These are phyloP conservation scores for Mycena olivaceomarginata DNA, from an alignment of 768 basidiomycete genomes.

Conservation along the genomic window DNA sequence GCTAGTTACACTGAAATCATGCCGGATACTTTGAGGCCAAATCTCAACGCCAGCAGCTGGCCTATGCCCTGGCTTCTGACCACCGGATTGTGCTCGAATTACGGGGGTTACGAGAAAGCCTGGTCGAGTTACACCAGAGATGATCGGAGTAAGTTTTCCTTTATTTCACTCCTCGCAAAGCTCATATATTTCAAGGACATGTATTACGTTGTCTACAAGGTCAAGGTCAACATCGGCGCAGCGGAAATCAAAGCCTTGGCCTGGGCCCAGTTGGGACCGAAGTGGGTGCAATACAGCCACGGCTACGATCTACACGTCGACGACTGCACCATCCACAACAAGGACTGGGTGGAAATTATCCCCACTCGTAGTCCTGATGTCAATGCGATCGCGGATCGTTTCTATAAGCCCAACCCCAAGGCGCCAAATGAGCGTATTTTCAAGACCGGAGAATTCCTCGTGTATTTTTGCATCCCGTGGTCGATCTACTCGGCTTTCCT, in stretches of 20 bases:
- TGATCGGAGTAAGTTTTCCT: not conserved
- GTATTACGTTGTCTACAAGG: not conserved
- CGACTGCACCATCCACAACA: not conserved
- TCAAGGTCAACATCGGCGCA: not conserved
- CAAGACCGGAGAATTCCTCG: not conserved
- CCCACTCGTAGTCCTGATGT: not conserved
- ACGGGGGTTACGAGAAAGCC: not conserved
- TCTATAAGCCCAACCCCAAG: constrained; percentile 7
- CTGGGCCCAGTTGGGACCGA: not conserved
- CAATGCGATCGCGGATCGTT: not conserved
- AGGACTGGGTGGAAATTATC: constrained; percentile 14
- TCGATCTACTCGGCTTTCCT: not conserved
- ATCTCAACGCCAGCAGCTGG: not conserved
- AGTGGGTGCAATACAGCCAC: not conserved
- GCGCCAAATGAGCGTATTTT: not conserved
- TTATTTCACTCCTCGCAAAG: not conserved
- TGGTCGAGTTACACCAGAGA: not conserved
- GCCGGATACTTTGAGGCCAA: not conserved
- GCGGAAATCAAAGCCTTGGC: not conserved
- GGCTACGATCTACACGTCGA: not conserved
- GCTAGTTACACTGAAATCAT: constrained; percentile 9
- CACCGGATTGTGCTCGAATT: not conserved
- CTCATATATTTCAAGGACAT: constrained; percentile 2
- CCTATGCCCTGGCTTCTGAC: constrained; percentile 4
- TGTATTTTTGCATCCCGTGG: constrained; percentile 10